These are phyloP conservation scores for Penicillium sp. DNA, from an alignment of 2,329 filamentous ascomycete genomes.

Conservation along the genomic window DNA sequence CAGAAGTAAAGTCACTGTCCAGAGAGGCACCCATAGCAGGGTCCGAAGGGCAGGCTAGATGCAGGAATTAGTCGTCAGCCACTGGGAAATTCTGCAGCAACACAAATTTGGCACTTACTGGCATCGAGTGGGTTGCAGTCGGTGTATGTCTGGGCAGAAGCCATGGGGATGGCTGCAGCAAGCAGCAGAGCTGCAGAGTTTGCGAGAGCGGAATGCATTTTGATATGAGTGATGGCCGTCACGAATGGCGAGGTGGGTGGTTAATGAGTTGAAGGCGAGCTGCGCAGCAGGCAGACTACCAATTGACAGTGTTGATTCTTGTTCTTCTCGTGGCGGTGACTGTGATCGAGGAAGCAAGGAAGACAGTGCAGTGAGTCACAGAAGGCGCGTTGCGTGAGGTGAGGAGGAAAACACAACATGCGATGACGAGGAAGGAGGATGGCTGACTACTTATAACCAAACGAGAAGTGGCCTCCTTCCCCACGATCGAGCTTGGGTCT, in stretches of 20 bases:
- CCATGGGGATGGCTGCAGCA: slow-evolving; percentile 27
- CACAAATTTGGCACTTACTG: slow-evolving; percentile 18
- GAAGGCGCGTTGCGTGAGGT: background rate
- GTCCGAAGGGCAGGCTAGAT: slow-evolving; percentile 61
- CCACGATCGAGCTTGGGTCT: background rate
- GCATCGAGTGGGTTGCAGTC: slow-evolving; percentile 64
- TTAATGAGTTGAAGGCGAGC: background rate
- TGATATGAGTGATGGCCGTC: background rate
- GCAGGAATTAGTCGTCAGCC: slow-evolving; percentile 12
- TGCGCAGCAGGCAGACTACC: background rate
- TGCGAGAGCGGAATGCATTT: slow-evolving; percentile 28
- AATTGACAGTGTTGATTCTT: background rate
- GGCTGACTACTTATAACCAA: background rate
- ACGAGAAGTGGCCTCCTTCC: background rate
- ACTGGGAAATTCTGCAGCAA: background rate
- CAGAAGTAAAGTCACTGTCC: slow-evolving; percentile 41
- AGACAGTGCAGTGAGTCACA: background rate
- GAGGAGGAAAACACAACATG: background rate
- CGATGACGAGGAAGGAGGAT: background rate
- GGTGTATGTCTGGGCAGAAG: slow-evolving; percentile 67
- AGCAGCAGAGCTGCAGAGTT: slow-evolving; percentile 26
- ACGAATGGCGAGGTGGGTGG: background rate
- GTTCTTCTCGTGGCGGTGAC: too few species aligned
- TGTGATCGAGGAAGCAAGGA: background rate
- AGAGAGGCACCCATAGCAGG: slow-evolving; percentile 58